A percentile compares a stretch with the other conserved stretches of the same genome.
phyloP scores from a whole-genome alignment of 495 filamentous ascomycete genomes.

The Podospora didyma region DNA sequence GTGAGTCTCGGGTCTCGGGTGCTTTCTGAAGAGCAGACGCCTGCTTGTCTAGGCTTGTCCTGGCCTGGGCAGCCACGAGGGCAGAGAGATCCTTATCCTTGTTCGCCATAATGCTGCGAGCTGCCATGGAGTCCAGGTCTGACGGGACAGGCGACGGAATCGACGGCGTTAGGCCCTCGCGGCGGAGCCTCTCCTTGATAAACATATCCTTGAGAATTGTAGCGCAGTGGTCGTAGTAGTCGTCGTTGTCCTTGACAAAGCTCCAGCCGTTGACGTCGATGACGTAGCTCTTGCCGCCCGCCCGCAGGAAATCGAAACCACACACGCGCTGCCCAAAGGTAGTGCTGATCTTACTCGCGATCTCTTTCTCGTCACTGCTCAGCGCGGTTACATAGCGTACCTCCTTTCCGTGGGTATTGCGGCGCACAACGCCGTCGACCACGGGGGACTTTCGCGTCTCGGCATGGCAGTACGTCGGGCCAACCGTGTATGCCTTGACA shows the following conservation, averaged over 20 bases:
- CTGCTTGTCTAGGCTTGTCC: conserved; percentile 31
- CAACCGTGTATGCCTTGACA: conserved; percentile 98
- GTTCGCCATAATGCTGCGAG: conserved; percentile 24
- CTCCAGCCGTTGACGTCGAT: conserved; percentile 99
- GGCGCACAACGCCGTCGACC: conserved; percentile 90
- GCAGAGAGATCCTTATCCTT: conserved; percentile 30
- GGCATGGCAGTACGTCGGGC: conserved; percentile 88
- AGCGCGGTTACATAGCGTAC: conserved; percentile 89
- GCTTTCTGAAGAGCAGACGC: conserved; percentile 5
- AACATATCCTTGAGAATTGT: conserved; percentile 84
- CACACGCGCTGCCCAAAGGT: conserved; percentile 94
- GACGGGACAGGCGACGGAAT: conserved; percentile 41
- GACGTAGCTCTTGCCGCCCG: conserved; percentile 85
- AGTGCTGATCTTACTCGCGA: conserved; percentile 84
- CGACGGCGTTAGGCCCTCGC: conserved; percentile 38
- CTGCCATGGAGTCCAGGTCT: conserved; percentile 39
- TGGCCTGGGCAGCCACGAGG: conserved; percentile 27
- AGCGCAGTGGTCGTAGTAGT: conserved; percentile 92
- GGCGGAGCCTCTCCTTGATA: conserved; percentile 61
- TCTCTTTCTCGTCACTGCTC: conserved; percentile 72
- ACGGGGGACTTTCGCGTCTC: conserved; percentile 97
- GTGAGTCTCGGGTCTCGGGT: conserved; percentile 8
- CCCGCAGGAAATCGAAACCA: conserved; percentile 91
- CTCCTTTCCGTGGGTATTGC: conserved; percentile 96
- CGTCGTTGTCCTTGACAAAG: conserved; percentile 99